A percentile compares a stretch with the other conserved stretches of the same genome.
Evolutionary conservation across 306 rosid genomes (phyloP).

Genomic region (Fragaria nilgerrensis): DNA sequence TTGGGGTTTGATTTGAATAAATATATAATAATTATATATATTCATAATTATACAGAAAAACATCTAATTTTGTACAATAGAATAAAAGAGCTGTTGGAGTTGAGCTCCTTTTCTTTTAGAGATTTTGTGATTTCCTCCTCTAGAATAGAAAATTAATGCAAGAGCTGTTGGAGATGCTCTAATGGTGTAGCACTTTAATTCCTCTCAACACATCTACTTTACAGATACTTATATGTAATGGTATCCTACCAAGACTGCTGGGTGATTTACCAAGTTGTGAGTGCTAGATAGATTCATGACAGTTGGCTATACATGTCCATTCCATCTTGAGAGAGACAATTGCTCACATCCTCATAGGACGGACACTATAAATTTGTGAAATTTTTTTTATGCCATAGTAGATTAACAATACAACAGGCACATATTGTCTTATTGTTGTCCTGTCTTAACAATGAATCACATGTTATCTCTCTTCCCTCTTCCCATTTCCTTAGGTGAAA

Average conservation of each 20-base stretch:
- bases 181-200: no score
- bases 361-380: neutral
- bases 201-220: constrained; percentile 1
- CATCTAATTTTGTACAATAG: no score
- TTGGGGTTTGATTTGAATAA: no score
- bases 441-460: neutral
- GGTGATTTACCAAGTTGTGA: neutral
- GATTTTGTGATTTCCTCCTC: no score
- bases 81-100: no score
- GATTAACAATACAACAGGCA: neutral
- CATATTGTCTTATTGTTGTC: neutral
- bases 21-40: no score
- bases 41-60: no score
- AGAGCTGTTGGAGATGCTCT: no score
- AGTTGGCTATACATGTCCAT: neutral
- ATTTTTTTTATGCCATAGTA: no score
- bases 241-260: neutral
- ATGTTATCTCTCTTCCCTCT: neutral
- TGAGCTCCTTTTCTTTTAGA: no score
- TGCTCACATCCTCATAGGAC: neutral
- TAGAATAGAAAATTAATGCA: no score
- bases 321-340: neutral
- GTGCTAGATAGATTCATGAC: no score
- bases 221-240: neutral
- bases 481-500: neutral